These are phyloP conservation scores for Trebouxiophyceae sp. DNA, from an alignment of 163 green algal species.

Conservation along the genomic window DNA sequence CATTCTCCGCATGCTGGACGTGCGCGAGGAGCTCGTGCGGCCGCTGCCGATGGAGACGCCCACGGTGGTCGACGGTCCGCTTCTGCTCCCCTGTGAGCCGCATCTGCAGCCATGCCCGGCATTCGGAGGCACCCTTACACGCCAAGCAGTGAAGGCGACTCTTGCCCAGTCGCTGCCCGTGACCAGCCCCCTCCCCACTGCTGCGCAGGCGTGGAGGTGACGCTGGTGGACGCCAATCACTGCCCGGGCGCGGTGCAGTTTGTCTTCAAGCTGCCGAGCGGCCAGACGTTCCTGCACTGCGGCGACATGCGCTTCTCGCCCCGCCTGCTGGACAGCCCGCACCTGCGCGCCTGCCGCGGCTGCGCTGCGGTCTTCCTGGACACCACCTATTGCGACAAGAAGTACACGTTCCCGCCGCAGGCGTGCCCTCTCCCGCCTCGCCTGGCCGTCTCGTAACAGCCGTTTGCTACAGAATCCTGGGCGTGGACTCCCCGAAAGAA, in stretches of 20 bases:
- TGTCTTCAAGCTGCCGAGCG: slow-evolving; percentile 51
- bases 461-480: too few relatives aligned
- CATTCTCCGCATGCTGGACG: slow-evolving; percentile 35
- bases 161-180: not conserved
- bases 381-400: slow-evolving; percentile 57
- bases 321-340: slow-evolving; percentile 25
- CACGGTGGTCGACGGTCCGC: slow-evolving; percentile 39
- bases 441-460: too few relatives aligned
- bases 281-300: slow-evolving; percentile 48
- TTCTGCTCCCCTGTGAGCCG: not conserved
- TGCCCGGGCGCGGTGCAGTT: slow-evolving; percentile 50
- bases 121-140: not conserved
- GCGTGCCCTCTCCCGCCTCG: too few relatives aligned
- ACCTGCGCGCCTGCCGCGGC: slow-evolving; percentile 27
- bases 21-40: slow-evolving; percentile 27
- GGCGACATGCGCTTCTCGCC: slow-evolving; percentile 30
- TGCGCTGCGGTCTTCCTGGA: slow-evolving; percentile 43
- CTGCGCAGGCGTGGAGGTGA: slow-evolving; percentile 44
- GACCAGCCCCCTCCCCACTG: not conserved
- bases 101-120: not conserved
- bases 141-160: not conserved
- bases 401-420: slow-evolving; percentile 43
- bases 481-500: too few relatives aligned
- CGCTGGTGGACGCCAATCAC: slow-evolving; percentile 45
- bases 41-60: slow-evolving; percentile 38